Evolutionary conservation across 495 filamentous ascomycete genomes (phyloP), one percentile per base, ranked within the genome.

Genomic region (Jackrogersella minutella): DNA sequence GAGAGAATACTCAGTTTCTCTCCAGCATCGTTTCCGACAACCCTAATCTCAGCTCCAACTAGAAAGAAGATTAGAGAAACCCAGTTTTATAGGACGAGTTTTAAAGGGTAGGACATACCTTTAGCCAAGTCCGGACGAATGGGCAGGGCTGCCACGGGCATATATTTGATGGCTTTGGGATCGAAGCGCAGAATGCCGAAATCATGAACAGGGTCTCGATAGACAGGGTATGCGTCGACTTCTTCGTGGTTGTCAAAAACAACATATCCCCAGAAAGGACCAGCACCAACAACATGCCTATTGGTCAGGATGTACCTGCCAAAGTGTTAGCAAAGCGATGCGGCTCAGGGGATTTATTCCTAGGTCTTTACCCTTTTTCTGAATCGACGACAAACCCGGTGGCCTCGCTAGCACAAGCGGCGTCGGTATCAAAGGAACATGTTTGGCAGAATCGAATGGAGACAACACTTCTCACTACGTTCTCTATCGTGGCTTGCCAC

Each of bases 391-490:
- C 93, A 76, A 98, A 99, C 2, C 95, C 95, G 1, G 95, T 98
- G 33, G 95, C 95, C 77, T 99, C 96, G 72, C 91, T 96, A 13
- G 93, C 91, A 72, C 95, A 86, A 2, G 96, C 96, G 13, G 92
- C 79, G 67, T 98, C 96, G 13, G 95, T 98, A 74, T 99, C 95
- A 74, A 99, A 99, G 3, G 95, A 93, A 78, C 92, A 97, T 0
- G 96, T 98, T 80, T 97, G 94, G 75, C 94, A 98, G 81, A 99
- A 99, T 63, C 96, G 91, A 75, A 99, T 98, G 10, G 93, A 96
- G 28, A 99, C 96, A 1, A 97, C 95, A 53, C 90, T 96, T 64
- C 86, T 85, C 19, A 99, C 93, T 2, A 97, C 96, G 39, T 84
- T 87, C 80, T 98, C 93, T 65, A 99, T 97, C 2, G 93, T 97